Conservation (phyloP, 495 filamentous ascomycete species). For the Aspergillus cavernicola region DNA sequence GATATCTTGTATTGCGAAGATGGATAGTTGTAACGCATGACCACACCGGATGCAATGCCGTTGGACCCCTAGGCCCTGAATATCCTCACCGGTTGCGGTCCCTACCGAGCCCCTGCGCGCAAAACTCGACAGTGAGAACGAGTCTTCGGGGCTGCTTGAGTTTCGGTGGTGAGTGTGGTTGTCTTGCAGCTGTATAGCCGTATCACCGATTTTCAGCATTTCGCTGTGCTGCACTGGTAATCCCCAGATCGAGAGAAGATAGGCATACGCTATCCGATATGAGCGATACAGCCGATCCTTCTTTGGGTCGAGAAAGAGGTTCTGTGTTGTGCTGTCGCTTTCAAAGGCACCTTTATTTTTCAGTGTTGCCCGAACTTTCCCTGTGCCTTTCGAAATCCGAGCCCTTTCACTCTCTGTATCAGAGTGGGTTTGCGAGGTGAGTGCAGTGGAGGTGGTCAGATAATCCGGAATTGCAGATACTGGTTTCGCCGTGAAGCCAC, state of each 20-base stretch:
- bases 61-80: constrained; percentile 38
- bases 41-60: constrained; percentile 46
- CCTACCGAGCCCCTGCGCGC: constrained; percentile 10
- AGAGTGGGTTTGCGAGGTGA: constrained; percentile 36
- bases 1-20: constrained; percentile 30
- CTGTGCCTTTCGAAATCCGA: constrained; percentile 24
- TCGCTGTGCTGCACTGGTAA: constrained; percentile 71
- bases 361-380: constrained; percentile 57
- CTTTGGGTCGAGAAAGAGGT: constrained; percentile 65
- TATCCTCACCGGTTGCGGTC: constrained; percentile 1
- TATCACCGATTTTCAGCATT: constrained; percentile 68
- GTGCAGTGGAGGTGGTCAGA: constrained; percentile 25
- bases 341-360: constrained; percentile 78
- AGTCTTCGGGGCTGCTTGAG: constrained; percentile 21
- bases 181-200: constrained; percentile 15
- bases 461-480: constrained; percentile 29
- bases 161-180: constrained; percentile 20
- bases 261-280: constrained; percentile 77
- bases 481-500: constrained; percentile 51
- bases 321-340: constrained; percentile 64
- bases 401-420: constrained; percentile 46
- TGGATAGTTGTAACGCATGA: constrained; percentile 35
- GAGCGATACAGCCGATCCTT: constrained; percentile 57
- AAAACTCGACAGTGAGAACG: constrained; percentile 20
- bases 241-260: constrained; percentile 79